These are phyloP conservation scores for Solanum chmielewskii DNA, from an alignment of 257 asterid genomes.

Conservation along the genomic window DNA sequence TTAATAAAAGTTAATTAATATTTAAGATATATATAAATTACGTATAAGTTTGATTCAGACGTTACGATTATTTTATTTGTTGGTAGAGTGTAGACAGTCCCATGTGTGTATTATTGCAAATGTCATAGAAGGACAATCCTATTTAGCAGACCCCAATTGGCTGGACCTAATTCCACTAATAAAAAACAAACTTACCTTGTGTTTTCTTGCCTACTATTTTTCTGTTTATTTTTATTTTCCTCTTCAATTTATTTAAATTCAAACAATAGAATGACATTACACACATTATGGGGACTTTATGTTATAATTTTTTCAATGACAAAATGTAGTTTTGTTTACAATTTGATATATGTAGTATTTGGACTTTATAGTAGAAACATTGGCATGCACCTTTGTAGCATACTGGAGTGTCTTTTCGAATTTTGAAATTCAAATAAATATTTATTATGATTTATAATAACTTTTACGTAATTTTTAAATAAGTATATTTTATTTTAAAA, in stretches of 20 bases:
- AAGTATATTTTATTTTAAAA: too few relatives aligned
- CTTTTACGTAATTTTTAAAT: too few relatives aligned
- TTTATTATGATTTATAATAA: background rate
- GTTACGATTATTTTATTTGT: background rate
- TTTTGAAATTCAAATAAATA: background rate
- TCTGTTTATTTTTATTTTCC: background rate
- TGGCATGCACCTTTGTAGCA: background rate
- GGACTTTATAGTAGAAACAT: background rate
- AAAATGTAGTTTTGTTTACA: background rate
- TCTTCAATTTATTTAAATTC: background rate
- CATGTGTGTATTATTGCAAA: constrained; percentile 6
- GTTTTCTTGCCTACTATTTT: background rate
- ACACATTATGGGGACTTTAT: background rate
- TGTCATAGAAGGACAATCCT: constrained; percentile 7
- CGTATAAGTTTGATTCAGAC: background rate
- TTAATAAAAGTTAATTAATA: too few relatives aligned
- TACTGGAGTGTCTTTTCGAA: background rate
- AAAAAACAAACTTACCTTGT: background rate
- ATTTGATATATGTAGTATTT: background rate
- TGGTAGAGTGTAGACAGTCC: background rate
- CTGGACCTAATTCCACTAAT: background rate
- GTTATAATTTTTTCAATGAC: background rate
- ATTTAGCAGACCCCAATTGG: constrained; percentile 5
- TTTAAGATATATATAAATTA: background rate
- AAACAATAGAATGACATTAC: background rate